Base-by-base conservation (phyloP, 2,329 filamentous ascomycete species). In the Apiospora malaysiana region DNA sequence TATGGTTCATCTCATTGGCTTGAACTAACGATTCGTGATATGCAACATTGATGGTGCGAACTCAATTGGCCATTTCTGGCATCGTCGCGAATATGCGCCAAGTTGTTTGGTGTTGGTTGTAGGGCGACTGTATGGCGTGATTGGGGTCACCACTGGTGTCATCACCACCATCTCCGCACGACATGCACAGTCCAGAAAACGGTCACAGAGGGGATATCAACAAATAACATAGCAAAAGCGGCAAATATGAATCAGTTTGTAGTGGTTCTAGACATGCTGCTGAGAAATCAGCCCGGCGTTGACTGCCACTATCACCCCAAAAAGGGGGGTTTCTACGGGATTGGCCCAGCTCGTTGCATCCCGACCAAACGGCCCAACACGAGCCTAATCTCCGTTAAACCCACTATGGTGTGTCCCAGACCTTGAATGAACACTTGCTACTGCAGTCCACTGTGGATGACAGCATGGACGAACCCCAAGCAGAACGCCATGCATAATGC, bases 91-190 rank as follows among this genome's bases (percentile, higher is more conserved):
- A 49, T 68, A 68, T 21, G 45, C n/a, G 18, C 32, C 32, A 63
- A 45, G 63, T 27, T 43, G 68, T 67, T 70, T 69, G 71, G 68
- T 12, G 4, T 16, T 16, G 42, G 42, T 16, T 32, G 32, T 32
- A 32, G 32, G 32, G 32, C 32, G 32, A 70, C 65, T 56, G 46
- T n/a, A 76, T 76, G 71, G 71, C 73, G 74, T 68, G 72, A 76
- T 75, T 70, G 25, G 37, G n/a, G 67, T 45, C 9, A 71, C n/a
- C 68, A 59, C 40, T 74, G 72, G 71, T 74, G 72, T 72, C 69
- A 75, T 72, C 56, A 46, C 37, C n/a, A n/a, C 40, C 40, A 27
- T 67, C 65, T 46, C 42, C 40, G 65, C 56, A 63, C 32, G 56
- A 18, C 56, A 63, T 63, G 56, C 56, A 63, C 32, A 14, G 9